Evolutionary conservation across 2,329 filamentous ascomycete species (phyloP).

Genomic region (Calonectria multiphialidica): DNA sequence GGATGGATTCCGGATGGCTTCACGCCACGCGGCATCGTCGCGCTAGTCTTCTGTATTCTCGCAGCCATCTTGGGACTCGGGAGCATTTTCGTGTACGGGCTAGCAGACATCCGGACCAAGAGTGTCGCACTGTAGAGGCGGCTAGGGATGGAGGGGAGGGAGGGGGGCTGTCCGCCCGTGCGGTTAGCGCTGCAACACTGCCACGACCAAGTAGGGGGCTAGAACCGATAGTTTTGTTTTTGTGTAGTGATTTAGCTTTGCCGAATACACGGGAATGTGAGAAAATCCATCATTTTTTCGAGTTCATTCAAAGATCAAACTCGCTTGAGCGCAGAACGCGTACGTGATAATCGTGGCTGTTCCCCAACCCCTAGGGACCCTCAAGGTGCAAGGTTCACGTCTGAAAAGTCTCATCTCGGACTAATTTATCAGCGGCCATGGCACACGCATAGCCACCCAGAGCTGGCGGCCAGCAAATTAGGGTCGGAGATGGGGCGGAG

Average conservation of each 20-base stretch:
- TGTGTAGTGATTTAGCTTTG: background rate
- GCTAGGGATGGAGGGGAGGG: background rate
- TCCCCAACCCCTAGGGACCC: background rate
- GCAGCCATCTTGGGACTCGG: slow-evolving; percentile 72
- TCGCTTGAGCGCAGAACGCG: background rate
- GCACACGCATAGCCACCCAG: background rate
- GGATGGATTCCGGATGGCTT: slow-evolving; percentile 72
- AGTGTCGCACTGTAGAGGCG: background rate
- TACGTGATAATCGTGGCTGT: background rate
- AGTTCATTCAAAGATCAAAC: background rate
- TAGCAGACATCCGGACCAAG: slow-evolving; percentile 9
- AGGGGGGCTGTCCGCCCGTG: background rate
- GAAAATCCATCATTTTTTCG: background rate
- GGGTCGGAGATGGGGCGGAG: slow-evolving; percentile 11
- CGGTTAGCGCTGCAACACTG: background rate
- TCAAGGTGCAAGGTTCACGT: background rate
- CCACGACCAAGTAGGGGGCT: background rate
- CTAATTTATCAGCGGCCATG: background rate
- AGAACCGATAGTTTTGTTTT: background rate
- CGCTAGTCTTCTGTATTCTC: slow-evolving; percentile 79
- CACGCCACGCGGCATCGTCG: slow-evolving; percentile 78
- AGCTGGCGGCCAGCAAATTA: background rate
- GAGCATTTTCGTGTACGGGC: slow-evolving; percentile 27
- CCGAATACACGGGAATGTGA: background rate
- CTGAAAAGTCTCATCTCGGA: background rate